Base-by-base conservation (phyloP, 192 early-diverging fungal genomes). In the Spizellomyces sp. region DNA sequence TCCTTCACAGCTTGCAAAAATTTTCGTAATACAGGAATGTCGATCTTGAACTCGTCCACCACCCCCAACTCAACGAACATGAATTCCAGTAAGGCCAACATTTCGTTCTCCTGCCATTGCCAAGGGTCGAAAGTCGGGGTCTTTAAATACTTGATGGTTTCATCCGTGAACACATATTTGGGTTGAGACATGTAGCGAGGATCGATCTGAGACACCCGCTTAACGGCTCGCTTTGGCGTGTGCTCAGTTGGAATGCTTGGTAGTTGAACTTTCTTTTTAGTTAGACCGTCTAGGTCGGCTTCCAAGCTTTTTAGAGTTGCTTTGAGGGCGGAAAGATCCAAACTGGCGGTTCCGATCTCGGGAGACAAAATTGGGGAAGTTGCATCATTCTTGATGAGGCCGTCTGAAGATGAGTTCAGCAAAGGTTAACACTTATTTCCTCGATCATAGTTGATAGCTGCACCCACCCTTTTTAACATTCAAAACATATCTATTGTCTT, bases 31-130 rank as follows among this genome's bases (percentile, higher is more conserved):
- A 54, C 74, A 12, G 45, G 45, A 50, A 69, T 62, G 41, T 85
- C 77, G 41, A 85, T 80, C 67, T 78, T 75, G 73, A 80, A 85
- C 19, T 58, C 59, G 27, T 54, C 42, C 9, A 85, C 58, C n/a
- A 81, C 66, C 12, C 68, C 78, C 44, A 85, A 75, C 54, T 82
- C 80, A 62, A 42, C 52, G 70, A 82, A 85, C 70, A 82, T 82
- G 61, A 69, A 54, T 57, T 64, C 80, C 19, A 82, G 59, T 19
- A 85, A 66, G 3, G 61, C 71, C 56, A 80, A 56, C 67, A 85
- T 69, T 56, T 79, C 80, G 55, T 61, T 41, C 9, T 82, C 83
- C 57, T 74, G 48, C 71, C 68, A 81, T n/a, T 73, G 57, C 83
- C 80, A 82, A 15, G 78, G 66, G 64, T 85, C 83, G 17, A 85